Conservation (phyloP, 1,284 basidiomycete genomes). For the Ceratobasidium sp. region DNA sequence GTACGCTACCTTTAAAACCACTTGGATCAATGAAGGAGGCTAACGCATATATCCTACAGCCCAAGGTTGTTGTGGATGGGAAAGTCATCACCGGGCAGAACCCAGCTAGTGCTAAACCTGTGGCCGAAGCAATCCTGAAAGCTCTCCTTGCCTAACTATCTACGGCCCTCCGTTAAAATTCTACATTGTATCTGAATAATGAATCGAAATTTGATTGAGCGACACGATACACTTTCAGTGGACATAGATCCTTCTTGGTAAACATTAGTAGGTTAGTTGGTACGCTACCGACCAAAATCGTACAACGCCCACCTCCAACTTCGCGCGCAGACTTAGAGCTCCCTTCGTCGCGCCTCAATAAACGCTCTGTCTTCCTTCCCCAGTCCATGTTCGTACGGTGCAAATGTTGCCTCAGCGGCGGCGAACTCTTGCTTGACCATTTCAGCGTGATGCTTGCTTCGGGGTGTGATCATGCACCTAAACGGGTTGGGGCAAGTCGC, state of each 20-base stretch:
- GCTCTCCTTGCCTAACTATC: slow-evolving; percentile 6
- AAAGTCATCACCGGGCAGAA: slow-evolving; percentile 74
- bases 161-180: too few species aligned
- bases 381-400: slow-evolving; percentile 40
- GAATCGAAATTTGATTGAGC: too few species aligned
- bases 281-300: too few species aligned
- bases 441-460: slow-evolving; percentile 39
- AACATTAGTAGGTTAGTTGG: too few species aligned
- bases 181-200: too few species aligned
- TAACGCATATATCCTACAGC: slow-evolving; percentile 46
- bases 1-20: slow-evolving; percentile 55
- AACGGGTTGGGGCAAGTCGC: slow-evolving; percentile 43
- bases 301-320: too few species aligned
- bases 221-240: too few species aligned
- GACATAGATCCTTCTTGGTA: too few species aligned
- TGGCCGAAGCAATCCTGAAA: slow-evolving; percentile 64
- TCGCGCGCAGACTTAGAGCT: too few species aligned
- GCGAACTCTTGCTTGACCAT: slow-evolving; percentile 43
- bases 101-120: slow-evolving; percentile 66
- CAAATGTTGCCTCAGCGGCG: slow-evolving; percentile 30
- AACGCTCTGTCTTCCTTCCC: slow-evolving; percentile 40
- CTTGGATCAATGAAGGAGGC: background rate
- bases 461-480: slow-evolving; percentile 44
- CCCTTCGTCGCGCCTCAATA: too few species aligned
- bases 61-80: slow-evolving; percentile 61